Conservation (phyloP, 306 rosid species). For the Lathyrus sativus region DNA sequence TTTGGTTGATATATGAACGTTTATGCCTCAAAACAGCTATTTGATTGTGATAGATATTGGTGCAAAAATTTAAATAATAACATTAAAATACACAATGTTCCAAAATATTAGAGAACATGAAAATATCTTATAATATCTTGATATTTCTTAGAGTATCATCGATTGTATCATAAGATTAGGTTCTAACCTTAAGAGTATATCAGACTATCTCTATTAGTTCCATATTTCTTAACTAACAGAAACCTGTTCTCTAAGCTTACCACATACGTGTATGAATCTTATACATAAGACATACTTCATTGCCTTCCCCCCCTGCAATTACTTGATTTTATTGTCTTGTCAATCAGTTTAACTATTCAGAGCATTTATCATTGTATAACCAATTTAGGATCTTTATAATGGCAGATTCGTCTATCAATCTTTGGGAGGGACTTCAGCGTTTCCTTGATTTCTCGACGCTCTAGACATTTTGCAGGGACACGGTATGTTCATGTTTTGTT, state of each 20-base stretch:
- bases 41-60: conserved; percentile 5
- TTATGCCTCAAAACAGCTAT: not conserved
- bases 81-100: not conserved
- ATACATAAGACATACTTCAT: not conserved
- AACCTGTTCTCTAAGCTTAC: not conserved
- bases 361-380: conserved; percentile 14
- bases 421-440: conserved; percentile 92
- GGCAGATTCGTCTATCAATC: conserved; percentile 81
- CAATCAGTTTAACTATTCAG: conserved; percentile 13
- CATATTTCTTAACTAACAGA: not conserved
- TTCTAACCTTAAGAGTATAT: not conserved
- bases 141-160: conserved; percentile 4
- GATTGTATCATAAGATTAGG: not conserved
- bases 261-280: conserved; percentile 1
- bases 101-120: not conserved
- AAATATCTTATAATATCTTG: not conserved
- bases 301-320: not conserved
- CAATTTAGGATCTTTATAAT: conserved; percentile 31
- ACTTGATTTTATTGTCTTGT: conserved; percentile 27
- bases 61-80: not conserved
- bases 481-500: conserved; percentile 56
- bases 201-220: not conserved
- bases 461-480: conserved; percentile 98
- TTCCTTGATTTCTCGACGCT: conserved; percentile 85
- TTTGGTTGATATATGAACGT: not conserved